phyloP scores from a whole-genome alignment of 352 stramenopile species.

The Globisporangium middletonii region DNA sequence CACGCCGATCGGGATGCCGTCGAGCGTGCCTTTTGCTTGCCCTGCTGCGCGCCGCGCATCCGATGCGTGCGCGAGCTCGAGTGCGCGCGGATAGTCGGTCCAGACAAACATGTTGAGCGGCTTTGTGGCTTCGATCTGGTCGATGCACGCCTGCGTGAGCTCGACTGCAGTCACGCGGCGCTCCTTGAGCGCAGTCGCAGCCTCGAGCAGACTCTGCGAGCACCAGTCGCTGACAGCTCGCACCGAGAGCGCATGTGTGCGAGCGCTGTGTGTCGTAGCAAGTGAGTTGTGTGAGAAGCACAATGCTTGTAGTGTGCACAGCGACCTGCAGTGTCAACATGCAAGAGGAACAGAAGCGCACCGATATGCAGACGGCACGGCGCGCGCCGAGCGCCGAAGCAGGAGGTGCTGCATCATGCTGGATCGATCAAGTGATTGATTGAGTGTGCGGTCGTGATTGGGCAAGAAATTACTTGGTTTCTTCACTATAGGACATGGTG shows the following conservation, averaged over 20 bases:
- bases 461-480: too few relatives aligned
- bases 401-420: not conserved
- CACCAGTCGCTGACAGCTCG: constrained; percentile 54
- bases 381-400: constrained; percentile 3
- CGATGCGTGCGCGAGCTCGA: constrained; percentile 69
- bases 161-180: constrained; percentile 48
- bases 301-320: not conserved
- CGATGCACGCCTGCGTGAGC: constrained; percentile 64
- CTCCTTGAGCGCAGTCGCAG: constrained; percentile 34
- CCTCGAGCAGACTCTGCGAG: constrained; percentile 48
- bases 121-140: constrained; percentile 64
- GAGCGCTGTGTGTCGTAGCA: not conserved
- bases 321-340: not conserved
- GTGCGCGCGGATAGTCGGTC: constrained; percentile 60
- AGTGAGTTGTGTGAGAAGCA: not conserved
- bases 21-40: constrained; percentile 53
- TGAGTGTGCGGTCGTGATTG: not conserved
- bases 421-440: not conserved
- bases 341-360: not conserved
- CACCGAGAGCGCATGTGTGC: not conserved
- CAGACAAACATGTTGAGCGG: constrained; percentile 79
- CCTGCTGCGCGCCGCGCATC: constrained; percentile 57
- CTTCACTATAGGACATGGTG: too few relatives aligned
- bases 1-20: constrained; percentile 94
- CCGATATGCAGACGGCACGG: not conserved